Base-by-base conservation (phyloP, 2,329 filamentous ascomycete species). In the Tolypocladium paradoxum region DNA sequence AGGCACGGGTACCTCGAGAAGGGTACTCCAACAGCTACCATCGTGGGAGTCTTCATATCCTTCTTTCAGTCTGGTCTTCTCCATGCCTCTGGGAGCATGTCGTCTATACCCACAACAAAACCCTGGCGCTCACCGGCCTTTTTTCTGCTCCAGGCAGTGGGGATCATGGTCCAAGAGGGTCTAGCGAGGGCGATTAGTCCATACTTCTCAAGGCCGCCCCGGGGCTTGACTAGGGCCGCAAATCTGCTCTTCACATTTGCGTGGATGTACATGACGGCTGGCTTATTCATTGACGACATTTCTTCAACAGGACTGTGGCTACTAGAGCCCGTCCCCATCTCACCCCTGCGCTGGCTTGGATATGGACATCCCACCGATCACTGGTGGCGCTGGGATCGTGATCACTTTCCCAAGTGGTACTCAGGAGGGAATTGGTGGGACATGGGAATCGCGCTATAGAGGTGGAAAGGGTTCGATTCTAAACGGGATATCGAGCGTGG, bases 301-400 rank as follows among this genome's bases (percentile, higher is more conserved):
- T 78, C 84, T 0, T 75, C 77, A 12, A 79, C 82, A 1, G 90
- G 88, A 0, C 62, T 95, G 0, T 96, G 88, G 87, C 68, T 95
- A 16, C 82, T 83, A 56, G 90, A 96, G 67, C 89, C 90, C 0
- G 70, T 95, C n/a, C 89, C 90, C 0, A 58, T 92, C 9, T 95
- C 88, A 52, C 64, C 78, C 1, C 63, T 90, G n/a, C 75, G 89
- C 29, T 79, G 77, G 2, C 35, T 91, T 18, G 85, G 87, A 0
- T 72, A 85, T 35, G 87, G 85, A 0, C 70, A 72, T 1, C 68
- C 74, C 20, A 80, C 77, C 0, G 83, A 87, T 61, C 70, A 75
- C 1, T 84, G 81, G 76, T 88, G 81, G 80, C 81, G 87, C 60
- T 90, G 85, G 81, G 74, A 76, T 57, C 65, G 73, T 34, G 67